Evolutionary conservation across 768 basidiomycete species (phyloP), one percentile per base, ranked within the genome.

Genomic region (Suillus clintonianus): DNA sequence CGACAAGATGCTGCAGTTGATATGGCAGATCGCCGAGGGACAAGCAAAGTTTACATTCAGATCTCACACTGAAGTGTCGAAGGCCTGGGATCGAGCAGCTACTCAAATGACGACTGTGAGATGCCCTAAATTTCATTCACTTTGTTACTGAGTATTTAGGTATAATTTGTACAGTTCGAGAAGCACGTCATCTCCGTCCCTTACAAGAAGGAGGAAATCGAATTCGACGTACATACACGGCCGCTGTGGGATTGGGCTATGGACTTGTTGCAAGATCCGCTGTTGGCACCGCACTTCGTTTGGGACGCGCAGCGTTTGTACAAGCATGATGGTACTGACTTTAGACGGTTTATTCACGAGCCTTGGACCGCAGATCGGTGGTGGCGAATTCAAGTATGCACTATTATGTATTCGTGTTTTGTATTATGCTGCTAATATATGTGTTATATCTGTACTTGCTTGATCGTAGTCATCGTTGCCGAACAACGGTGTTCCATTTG

Each of bases 361-460:
- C 79, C 80, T 5, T 79, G 79, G 74, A 78, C 76, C 0, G 78
- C 72, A 5, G 59, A 80, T 43, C 9, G 37, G 2, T 79, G 70
- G 53, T 81, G 79, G 79, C 61, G 77, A 5, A 67, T 75, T n/a
- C 78, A 82, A 69, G 81, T 79, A 68, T 36, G 48, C 48, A 50
- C 4, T 27, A 17, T 50, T 7, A 50, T 50, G 48, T 17, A 50
- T 27, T 50, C 0, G 24, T 50, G 14, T 8, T 50, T 3, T 50
- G 48, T 50, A 50, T 15, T 3, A 9, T 50, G 48, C 34, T 34
- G 34, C 48, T 50, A 50, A 50, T 50, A 2, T 6, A 27, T 27
- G 1, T 50, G 7, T 50, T 1, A 50, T 50, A 42, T 27, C 3
- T 32, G 27, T 41, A 7, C 14, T 55, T 7, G 1, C 15, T 59